Evolutionary conservation across 1,284 basidiomycete species (phyloP).

Genomic region (Ganoderma meredithae): DNA sequence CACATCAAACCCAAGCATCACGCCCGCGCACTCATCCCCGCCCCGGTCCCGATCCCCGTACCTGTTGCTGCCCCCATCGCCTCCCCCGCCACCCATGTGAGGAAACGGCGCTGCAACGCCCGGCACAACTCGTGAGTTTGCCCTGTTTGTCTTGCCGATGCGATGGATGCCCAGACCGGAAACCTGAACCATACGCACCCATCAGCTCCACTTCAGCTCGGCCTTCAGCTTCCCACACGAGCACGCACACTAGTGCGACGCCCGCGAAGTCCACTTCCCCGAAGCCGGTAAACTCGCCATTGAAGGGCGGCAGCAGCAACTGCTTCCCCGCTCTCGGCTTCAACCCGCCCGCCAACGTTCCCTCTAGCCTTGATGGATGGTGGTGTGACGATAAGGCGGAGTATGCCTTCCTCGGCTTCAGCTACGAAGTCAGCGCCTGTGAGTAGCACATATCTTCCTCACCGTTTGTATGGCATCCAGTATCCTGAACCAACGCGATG

Average conservation of each 20-base stretch:
- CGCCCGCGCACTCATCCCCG: constrained; percentile 3
- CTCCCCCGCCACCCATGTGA: background rate
- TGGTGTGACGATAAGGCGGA: constrained; percentile 71
- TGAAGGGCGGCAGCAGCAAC: background rate
- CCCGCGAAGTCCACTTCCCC: background rate
- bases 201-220: background rate
- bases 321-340: constrained; percentile 72
- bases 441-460: background rate
- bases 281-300: background rate
- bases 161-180: too few relatives aligned
- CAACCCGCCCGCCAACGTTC: constrained; percentile 59
- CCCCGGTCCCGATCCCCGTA: background rate
- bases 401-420: constrained; percentile 78
- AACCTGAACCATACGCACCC: background rate
- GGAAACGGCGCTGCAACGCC: background rate
- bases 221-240: background rate
- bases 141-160: background rate
- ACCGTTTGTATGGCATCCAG: background rate
- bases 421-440: constrained; percentile 66
- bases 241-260: constrained; percentile 2
- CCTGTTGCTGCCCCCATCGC: background rate
- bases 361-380: constrained; percentile 56
- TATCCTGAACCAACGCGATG: background rate
- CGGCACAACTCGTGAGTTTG: constrained; percentile 8
- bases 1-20: constrained; percentile 8